Evolutionary conservation across 805 yeast species (phyloP), one percentile per base, ranked within the genome.

Genomic region (Hemisphaericaspora nanyangensis): DNA sequence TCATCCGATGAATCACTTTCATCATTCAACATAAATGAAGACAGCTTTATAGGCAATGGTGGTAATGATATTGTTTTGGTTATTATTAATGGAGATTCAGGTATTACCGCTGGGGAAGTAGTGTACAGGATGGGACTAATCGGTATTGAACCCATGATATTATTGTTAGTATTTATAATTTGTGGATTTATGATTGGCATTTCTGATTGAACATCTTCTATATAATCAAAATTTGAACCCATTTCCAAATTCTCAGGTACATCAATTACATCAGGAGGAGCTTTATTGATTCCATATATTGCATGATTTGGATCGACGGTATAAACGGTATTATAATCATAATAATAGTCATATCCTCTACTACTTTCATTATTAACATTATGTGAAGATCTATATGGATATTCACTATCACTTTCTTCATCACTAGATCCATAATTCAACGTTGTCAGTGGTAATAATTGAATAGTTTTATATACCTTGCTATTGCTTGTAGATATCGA

Each of bases 401-500:
- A 68, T 41, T 77, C 82, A 34, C 76, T 82, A 42, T 79, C 83
- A 45, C 80, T 79, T 39, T 74, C 77, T 42, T 76, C 81, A 38
- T 76, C 80, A 6, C 75, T 67, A 4, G 85, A 77, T 6, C 87
- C 86, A 55, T 79, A 78, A 55, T 90, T 89, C 39, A 91, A 73
- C 0, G 87, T 80, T 0, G 98, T 89, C 2, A 96, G 81, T 2
- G 98, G 97, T 37, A 91, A 63, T 31, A 79, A 68, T 27, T 87
- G 88, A 46, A 90, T 89, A 8, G 87, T 84, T 31, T 76, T 74
- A 37, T 57, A 45, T 11, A 51, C 45, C 44, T 56, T 63, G 15
- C 61, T 53, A 36, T 47, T 58, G 28, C 44, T 52, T 12, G 64
- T 54, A 2, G 69, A 60, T 1, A 56, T 48, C 4, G 68, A 52